These are phyloP conservation scores for Calonectria pseudoturangicola DNA, from an alignment of 2,329 filamentous ascomycete genomes.

Conservation along the genomic window DNA sequence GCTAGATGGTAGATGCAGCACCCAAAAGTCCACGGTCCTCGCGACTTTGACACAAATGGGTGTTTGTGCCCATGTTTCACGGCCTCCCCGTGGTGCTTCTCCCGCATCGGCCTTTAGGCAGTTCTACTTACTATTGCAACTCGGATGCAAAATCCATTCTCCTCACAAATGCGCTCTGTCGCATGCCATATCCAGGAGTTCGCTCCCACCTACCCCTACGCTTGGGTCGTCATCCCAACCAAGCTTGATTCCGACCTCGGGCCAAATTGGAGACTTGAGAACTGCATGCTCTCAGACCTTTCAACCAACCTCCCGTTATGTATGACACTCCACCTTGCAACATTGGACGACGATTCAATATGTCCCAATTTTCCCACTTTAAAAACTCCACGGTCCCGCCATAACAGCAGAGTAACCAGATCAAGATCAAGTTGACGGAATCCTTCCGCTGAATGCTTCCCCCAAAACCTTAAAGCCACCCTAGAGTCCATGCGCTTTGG, in stretches of 20 bases:
- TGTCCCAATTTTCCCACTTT: not conserved
- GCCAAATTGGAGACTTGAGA: not conserved
- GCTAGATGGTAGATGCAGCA: not conserved
- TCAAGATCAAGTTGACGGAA: not conserved
- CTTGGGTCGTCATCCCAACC: not conserved
- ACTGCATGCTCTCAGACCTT: not conserved
- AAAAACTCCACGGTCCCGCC: not conserved
- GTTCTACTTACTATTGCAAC: not conserved
- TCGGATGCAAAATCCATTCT: not conserved
- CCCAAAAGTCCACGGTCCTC: conserved; percentile 5
- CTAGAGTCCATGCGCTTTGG: not conserved
- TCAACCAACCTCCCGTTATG: not conserved
- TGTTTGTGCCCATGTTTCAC: not conserved
- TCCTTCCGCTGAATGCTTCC: not conserved
- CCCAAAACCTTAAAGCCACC: not conserved
- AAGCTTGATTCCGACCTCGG: conserved; percentile 3
- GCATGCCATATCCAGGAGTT: no score
- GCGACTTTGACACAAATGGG: conserved; percentile 2
- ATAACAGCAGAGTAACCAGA: not conserved
- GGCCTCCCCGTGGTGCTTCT: not conserved
- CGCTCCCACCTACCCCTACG: not conserved
- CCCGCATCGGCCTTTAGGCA: not conserved
- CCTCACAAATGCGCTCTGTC: not conserved
- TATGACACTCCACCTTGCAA: not conserved
- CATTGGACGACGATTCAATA: not conserved